Evolutionary conservation across 768 basidiomycete genomes (phyloP).

Genomic region (Suillus alpinus): DNA sequence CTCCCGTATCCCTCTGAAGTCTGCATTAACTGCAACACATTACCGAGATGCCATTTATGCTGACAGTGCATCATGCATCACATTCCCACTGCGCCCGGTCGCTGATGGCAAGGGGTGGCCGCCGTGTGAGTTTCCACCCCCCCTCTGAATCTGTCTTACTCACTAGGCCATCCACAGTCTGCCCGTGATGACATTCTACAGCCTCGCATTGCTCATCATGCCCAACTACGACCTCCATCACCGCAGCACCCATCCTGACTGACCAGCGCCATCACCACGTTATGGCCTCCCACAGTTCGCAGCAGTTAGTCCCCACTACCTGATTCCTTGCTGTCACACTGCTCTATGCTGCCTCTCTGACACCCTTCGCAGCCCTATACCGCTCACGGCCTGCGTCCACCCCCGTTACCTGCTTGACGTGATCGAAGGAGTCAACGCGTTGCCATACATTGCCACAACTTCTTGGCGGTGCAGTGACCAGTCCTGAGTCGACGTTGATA

Average conservation of each 20-base stretch:
- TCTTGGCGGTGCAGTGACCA: background rate
- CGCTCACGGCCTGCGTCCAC: background rate
- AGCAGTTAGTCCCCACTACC: background rate
- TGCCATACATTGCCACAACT: background rate
- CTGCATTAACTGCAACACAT: background rate
- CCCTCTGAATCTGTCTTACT: no score
- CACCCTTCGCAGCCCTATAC: no score
- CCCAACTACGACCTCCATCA: background rate
- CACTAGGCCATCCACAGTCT: background rate
- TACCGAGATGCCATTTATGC: background rate
- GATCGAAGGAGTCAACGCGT: background rate
- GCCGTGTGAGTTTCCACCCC: no score
- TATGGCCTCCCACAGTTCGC: background rate
- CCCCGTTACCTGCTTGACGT: background rate
- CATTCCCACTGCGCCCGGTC: background rate
- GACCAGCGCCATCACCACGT: background rate
- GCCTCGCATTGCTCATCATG: background rate
- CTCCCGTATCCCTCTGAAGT: background rate
- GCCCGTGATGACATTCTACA: background rate
- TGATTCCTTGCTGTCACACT: background rate
- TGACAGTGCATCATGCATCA: background rate
- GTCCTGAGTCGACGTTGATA: no score
- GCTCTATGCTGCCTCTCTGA: background rate
- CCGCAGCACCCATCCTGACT: background rate
- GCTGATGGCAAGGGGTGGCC: no score